Percentiles rank a stretch among this genome's conserved stretches.
These are phyloP conservation scores for Pythium dissimile DNA, from an alignment of 352 stramenopile species.

Conservation along the genomic window DNA sequence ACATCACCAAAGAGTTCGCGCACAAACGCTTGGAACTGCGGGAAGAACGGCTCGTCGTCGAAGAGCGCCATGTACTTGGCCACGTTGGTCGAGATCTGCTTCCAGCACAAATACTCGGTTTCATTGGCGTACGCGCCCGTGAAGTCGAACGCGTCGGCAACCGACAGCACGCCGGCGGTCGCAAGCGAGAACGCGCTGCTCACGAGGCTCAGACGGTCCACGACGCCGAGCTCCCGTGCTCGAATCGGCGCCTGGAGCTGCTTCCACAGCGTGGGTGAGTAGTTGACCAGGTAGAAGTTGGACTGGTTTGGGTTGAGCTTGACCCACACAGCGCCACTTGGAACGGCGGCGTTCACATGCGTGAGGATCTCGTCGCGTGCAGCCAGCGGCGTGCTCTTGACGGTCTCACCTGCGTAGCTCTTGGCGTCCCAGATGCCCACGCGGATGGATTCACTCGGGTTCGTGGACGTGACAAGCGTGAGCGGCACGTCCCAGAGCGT, in stretches of 20 bases:
- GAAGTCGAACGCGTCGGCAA: conserved; percentile 56
- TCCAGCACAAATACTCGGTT: conserved; percentile 54
- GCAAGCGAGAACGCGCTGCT: conserved; percentile 91
- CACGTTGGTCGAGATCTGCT: conserved; percentile 54
- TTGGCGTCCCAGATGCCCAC: conserved; percentile 62
- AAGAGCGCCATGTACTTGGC: conserved; percentile 48
- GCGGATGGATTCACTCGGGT: conserved; percentile 32
- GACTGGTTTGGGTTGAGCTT: conserved; percentile 95
- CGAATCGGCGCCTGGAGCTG: conserved; percentile 58
- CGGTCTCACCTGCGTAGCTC: not conserved
- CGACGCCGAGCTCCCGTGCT: conserved; percentile 49
- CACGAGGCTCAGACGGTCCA: conserved; percentile 90
- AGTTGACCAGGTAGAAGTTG: conserved; percentile 94
- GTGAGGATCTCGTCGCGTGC: conserved; percentile 85
- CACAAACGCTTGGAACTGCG: conserved; percentile 46
- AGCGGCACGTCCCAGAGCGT: conserved; percentile 87
- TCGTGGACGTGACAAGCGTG: conserved; percentile 49
- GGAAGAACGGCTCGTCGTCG: conserved; percentile 42
- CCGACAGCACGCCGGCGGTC: conserved; percentile 32
- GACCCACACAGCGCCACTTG: conserved; percentile 74
- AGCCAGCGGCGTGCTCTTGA: conserved; percentile 22
- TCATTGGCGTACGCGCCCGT: conserved; percentile 46
- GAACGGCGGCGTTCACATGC: conserved; percentile 62
- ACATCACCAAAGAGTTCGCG: conserved; percentile 49
- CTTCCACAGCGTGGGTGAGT: conserved; percentile 83